Conservation (phyloP, 352 stramenopile species). For the Lagenidium sp. region DNA sequence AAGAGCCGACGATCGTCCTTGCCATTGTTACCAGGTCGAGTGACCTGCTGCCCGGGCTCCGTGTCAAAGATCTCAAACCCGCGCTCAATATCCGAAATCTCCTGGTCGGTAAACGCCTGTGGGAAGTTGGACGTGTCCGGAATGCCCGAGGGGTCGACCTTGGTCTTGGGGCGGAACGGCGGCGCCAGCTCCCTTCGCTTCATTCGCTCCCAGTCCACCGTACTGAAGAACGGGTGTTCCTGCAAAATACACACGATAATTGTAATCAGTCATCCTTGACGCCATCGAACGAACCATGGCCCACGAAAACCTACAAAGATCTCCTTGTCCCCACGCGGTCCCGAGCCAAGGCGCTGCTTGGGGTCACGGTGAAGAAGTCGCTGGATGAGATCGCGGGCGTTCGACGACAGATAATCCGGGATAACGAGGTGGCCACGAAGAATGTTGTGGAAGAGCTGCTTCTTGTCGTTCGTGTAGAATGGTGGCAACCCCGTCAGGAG, state of each 20-base stretch:
- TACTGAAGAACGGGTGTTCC: constrained; percentile 74
- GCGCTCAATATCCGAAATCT: constrained; percentile 82
- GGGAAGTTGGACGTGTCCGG: constrained; percentile 84
- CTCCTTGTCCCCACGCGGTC: constrained; percentile 62
- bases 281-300: too few relatives aligned
- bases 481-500: constrained; percentile 75
- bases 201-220: constrained; percentile 82
- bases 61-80: constrained; percentile 47
- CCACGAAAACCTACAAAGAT: constrained; percentile 74
- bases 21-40: constrained; percentile 25
- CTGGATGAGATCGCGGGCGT: constrained; percentile 72
- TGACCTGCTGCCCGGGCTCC: constrained; percentile 48
- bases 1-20: constrained; percentile 70
- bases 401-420: constrained; percentile 63
- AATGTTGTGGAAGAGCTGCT: constrained; percentile 89
- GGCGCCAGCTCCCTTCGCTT: constrained; percentile 69
- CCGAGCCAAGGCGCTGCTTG: constrained; percentile 71
- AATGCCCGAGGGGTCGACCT: constrained; percentile 49
- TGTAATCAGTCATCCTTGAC: too few relatives aligned
- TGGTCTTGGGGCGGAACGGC: constrained; percentile 83
- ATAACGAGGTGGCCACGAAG: constrained; percentile 74
- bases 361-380: constrained; percentile 71
- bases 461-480: constrained; percentile 87
- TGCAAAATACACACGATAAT: constrained; percentile 7
- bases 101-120: constrained; percentile 77